Conservation (phyloP, 441 rosid genomes). For the Breynia disticha region DNA sequence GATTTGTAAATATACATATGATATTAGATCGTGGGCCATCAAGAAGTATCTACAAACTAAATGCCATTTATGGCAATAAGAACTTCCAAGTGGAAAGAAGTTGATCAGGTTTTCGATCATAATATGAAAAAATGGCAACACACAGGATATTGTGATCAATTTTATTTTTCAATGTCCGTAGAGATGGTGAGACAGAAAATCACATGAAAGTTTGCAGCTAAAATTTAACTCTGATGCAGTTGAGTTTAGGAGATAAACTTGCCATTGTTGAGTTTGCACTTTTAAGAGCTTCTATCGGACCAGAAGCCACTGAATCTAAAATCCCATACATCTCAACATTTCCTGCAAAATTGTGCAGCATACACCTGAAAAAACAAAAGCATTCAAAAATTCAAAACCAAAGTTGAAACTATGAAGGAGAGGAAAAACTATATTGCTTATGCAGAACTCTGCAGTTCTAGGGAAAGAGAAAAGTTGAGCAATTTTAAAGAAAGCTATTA, state of each 20-base stretch:
- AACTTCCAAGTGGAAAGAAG: too few species aligned
- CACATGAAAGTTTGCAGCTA: conserved; percentile 3
- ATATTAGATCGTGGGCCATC: too few species aligned
- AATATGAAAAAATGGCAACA: too few species aligned
- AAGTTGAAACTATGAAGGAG: not conserved
- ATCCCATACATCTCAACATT: conserved; percentile 63
- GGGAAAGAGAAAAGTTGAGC: not conserved
- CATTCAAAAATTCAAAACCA: conserved; percentile 5
- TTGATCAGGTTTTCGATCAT: too few species aligned
- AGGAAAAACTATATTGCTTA: not conserved
- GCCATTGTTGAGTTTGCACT: conserved; percentile 61
- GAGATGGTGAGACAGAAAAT: not conserved
- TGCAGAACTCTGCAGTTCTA: too few species aligned
- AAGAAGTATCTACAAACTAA: too few species aligned
- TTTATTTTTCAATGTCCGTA: not conserved
- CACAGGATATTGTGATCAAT: not conserved
- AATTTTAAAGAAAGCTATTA: too few species aligned
- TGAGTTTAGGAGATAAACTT: conserved; percentile 15
- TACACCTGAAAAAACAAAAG: conserved; percentile 45
- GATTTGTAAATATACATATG: too few species aligned
- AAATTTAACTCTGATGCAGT: not conserved
- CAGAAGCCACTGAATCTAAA: conserved; percentile 56
- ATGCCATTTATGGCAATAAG: too few species aligned
- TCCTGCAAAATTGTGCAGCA: conserved; percentile 77
- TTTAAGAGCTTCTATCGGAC: conserved; percentile 49